These are phyloP conservation scores for Dictyostelium brefeldianum DNA, from an alignment of 78 protist genomes.

Conservation along the genomic window DNA sequence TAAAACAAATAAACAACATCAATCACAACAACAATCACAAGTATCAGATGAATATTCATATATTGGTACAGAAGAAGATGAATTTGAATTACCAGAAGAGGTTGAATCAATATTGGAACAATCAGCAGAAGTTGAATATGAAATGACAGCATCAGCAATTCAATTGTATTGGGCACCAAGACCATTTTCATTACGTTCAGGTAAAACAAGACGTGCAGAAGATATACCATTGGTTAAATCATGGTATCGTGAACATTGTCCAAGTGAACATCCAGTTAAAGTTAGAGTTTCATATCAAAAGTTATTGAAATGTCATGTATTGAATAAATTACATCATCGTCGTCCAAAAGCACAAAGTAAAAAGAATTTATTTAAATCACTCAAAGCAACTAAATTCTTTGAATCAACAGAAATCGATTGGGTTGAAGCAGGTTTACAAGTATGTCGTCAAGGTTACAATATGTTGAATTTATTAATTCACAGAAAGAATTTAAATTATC, in stretches of 20 bases:
- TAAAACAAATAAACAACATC: constrained; percentile 4
- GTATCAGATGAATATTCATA: too few relatives aligned
- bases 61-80: constrained; percentile 76
- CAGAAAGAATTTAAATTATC: constrained; percentile 98
- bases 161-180: constrained; percentile 97
- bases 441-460: constrained; percentile 99
- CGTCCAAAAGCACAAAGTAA: constrained; percentile 94
- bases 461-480: constrained; percentile 99
- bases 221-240: constrained; percentile 98
- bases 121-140: constrained; percentile 91
- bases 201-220: constrained; percentile 94
- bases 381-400: constrained; percentile 98
- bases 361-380: constrained; percentile 91
- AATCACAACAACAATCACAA: background rate
- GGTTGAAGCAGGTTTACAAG: constrained; percentile 99
- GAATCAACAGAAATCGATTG: constrained; percentile 99
- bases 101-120: background rate
- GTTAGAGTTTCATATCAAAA: constrained; percentile 99
- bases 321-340: constrained; percentile 92
- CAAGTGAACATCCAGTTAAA: constrained; percentile 97
- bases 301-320: constrained; percentile 97
- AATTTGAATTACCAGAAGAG: constrained; percentile 55
- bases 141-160: constrained; percentile 96
- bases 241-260: constrained; percentile 99
- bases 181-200: constrained; percentile 97